These are phyloP conservation scores for Tuber microsphaerosporum DNA, from an alignment of 495 filamentous ascomycete species.

Conservation along the genomic window DNA sequence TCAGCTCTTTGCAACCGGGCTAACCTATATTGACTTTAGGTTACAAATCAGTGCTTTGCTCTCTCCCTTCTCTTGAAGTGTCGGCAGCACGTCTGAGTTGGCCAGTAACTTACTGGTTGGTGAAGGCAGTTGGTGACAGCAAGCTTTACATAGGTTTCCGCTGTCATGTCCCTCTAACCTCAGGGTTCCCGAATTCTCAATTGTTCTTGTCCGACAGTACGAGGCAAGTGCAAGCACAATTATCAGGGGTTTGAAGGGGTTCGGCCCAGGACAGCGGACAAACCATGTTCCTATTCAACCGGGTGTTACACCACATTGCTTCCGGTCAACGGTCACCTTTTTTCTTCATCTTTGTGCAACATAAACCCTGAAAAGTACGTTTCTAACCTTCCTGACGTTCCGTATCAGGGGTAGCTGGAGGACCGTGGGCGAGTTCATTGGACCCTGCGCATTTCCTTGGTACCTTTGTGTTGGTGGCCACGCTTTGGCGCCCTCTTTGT, in stretches of 20 bases:
- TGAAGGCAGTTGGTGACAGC: not conserved
- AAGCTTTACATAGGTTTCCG: not conserved
- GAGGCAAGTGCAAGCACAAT: not conserved
- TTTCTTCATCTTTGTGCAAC: not conserved
- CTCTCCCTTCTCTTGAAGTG: not conserved
- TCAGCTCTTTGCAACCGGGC: not conserved
- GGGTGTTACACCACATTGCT: not conserved
- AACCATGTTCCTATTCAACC: not conserved
- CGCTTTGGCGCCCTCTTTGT: not conserved
- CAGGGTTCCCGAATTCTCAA: not conserved
- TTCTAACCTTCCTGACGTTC: not conserved
- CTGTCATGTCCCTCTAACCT: not conserved
- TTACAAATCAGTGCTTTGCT: not conserved
- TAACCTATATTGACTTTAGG: not conserved
- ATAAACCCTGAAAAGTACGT: not conserved
- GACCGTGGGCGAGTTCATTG: not conserved
- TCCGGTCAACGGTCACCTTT: not conserved
- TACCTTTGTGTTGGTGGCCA: not conserved
- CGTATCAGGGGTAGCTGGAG: not conserved
- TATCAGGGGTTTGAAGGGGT: not conserved
- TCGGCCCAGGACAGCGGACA: not conserved
- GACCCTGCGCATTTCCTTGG: not conserved
- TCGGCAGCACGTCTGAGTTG: not conserved
- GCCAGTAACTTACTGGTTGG: not conserved
- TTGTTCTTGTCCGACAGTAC: not conserved